Conservation (phyloP, 108 stramenopile genomes). For the Parietichytrium sp. region DNA sequence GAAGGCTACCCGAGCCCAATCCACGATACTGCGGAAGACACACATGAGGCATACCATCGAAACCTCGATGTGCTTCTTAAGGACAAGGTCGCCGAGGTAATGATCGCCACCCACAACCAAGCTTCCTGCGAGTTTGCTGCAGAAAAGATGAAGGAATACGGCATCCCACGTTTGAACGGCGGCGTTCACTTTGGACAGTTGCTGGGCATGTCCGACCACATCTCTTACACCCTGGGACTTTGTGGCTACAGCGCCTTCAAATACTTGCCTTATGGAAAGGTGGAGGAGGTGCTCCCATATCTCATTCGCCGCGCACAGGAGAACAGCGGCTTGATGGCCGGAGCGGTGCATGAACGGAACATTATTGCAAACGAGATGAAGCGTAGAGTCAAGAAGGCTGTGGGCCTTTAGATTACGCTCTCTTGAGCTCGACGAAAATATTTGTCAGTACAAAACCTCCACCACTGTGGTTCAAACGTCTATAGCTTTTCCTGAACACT, state of each 20-base stretch:
- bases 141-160: conserved; percentile 67
- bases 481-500: too few relatives aligned
- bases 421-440: too few relatives aligned
- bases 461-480: too few relatives aligned
- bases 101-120: conserved; percentile 92
- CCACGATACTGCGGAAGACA: conserved; percentile 75
- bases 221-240: conserved; percentile 86
- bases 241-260: conserved; percentile 80
- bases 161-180: conserved; percentile 54
- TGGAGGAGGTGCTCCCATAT: conserved; percentile 90
- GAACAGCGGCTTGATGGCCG: conserved; percentile 75
- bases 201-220: conserved; percentile 89
- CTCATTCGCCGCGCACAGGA: conserved; percentile 90
- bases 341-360: not conserved
- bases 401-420: too few relatives aligned
- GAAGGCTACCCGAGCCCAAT: conserved; percentile 68
- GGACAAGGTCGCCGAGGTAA: conserved; percentile 71
- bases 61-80: conserved; percentile 68
- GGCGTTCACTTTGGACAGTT: conserved; percentile 87
- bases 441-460: too few relatives aligned
- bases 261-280: conserved; percentile 91
- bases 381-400: too few relatives aligned
- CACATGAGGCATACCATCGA: conserved; percentile 75
- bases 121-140: conserved; percentile 73
- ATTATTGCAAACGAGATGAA: not conserved